Base-by-base conservation (phyloP, 2,329 filamentous ascomycete genomes). In the Aspergillus persii region DNA sequence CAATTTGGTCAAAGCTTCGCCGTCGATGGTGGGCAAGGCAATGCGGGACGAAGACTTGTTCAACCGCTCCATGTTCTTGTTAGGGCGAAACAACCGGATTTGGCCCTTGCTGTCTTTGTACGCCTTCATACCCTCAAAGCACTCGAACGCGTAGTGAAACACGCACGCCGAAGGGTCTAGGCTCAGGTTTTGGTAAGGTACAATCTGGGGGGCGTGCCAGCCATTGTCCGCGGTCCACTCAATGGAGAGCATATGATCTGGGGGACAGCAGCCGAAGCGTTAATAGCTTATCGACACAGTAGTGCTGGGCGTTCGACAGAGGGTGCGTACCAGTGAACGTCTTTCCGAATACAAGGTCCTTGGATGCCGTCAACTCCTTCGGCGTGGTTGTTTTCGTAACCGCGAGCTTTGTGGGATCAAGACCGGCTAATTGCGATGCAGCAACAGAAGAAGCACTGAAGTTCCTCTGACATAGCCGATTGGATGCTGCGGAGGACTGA, bases 101-200 rank as follows among this genome's bases (percentile, higher is more conserved):
- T 87, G 80, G 68, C 91, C 91, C 48, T 86, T 74, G 70, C 84
- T 86, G 80, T 96, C 92, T 78, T 94, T 96, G 84, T 99, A 99
- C 61, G 95, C 95, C 83, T 99, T 99, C 92, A 98, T 96, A 68
- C 95, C 95, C 82, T 99, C 95, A 78, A 99, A 99, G 76, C 90
- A 95, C 78, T 96, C 91, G 74, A 98, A 98, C 52, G 92, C 95
- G 79, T 99, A 99, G 84, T 99, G 95, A 80, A 99, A 94, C 63
- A 98, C 95, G 80, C 93, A 98, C 36, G 92, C 95, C 48, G 95
- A 92, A 29, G 95, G 95, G 77, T 98, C 95, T 69, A 99, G 89
- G 50, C 91, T 94, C 68, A 99, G 90, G 80, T 97, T 97, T 79
- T 97, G 92, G 83, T 98, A 98, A 23, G 95, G 95, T 18, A 86